These are phyloP conservation scores for Dactylorhiza incarnata DNA, from an alignment of 106 monocot genomes.

Conservation along the genomic window DNA sequence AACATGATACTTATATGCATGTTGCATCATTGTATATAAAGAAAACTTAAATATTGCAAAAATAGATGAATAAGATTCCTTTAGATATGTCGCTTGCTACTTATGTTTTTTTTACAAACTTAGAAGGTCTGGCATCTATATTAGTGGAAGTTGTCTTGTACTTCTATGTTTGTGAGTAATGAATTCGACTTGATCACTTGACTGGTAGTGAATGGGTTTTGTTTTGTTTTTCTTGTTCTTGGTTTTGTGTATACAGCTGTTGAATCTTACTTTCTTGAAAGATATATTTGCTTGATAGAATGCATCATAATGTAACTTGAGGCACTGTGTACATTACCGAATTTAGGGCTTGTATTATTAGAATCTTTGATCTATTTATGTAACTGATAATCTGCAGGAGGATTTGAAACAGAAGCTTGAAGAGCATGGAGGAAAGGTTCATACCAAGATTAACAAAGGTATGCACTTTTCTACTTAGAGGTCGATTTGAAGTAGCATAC, in stretches of 20 bases:
- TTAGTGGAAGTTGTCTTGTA: neutral
- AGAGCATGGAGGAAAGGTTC: slow-evolving; percentile 52
- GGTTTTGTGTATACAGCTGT: neutral
- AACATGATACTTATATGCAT: neutral
- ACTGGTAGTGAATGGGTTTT: neutral
- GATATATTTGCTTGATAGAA: neutral
- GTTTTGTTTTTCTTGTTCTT: neutral
- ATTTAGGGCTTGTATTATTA: slow-evolving; percentile 2
- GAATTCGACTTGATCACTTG: neutral
- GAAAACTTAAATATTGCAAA: neutral
- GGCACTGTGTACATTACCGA: neutral
- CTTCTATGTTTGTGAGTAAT: neutral
- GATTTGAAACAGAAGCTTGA: slow-evolving; percentile 60
- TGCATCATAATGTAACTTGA: neutral
- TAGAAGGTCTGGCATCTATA: neutral
- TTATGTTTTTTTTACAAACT: neutral
- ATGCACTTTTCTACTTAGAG: neutral
- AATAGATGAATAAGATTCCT: neutral
- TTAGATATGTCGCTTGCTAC: neutral
- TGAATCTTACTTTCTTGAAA: neutral
- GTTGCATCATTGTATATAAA: neutral
- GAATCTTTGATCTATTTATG: slow-evolving; percentile 6
- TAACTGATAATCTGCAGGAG: slow-evolving; percentile 32
- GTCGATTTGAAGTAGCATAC: neutral
- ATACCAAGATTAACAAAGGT: slow-evolving; percentile 70